Evolutionary conservation across 345 rosid species (phyloP).

Genomic region (Viola odorata): DNA sequence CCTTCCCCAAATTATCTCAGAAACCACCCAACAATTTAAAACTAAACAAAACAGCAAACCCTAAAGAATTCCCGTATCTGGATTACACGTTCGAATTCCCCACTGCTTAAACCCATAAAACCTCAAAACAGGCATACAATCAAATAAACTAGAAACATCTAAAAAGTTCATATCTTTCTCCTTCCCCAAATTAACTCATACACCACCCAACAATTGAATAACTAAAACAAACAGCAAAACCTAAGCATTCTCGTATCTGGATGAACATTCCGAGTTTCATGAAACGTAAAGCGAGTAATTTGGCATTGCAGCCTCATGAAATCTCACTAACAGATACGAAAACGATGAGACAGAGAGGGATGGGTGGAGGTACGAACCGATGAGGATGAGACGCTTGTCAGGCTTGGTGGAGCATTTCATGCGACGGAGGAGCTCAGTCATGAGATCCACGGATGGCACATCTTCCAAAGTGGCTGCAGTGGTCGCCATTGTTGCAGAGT

Average conservation of each 20-base stretch:
- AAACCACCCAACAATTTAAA: not conserved
- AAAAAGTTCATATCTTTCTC: not conserved
- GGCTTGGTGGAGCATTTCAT: slow-evolving; percentile 84
- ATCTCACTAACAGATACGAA: too few species aligned
- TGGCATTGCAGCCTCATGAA: not conserved
- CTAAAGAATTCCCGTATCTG: slow-evolving; percentile 7
- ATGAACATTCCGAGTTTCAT: too few species aligned
- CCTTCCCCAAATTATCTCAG: not conserved
- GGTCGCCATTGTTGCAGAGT: slow-evolving; percentile 36
- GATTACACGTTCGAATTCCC: not conserved
- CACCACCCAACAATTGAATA: too few species aligned
- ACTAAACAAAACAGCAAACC: not conserved
- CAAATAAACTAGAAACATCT: too few species aligned
- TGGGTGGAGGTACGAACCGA: slow-evolving; percentile 37
- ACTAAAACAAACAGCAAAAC: too few species aligned
- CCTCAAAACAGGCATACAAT: too few species aligned
- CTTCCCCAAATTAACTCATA: too few species aligned
- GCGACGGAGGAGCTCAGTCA: slow-evolving; percentile 93
- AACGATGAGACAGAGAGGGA: not conserved
- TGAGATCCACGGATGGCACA: slow-evolving; percentile 68
- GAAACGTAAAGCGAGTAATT: too few species aligned
- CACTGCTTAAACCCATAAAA: too few species aligned
- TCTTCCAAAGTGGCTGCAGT: slow-evolving; percentile 59
- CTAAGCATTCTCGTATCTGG: too few species aligned
- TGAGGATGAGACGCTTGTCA: slow-evolving; percentile 86